Evolutionary conservation across 2,329 filamentous ascomycete genomes (phyloP).

Genomic region (Colletotrichum phormii): DNA sequence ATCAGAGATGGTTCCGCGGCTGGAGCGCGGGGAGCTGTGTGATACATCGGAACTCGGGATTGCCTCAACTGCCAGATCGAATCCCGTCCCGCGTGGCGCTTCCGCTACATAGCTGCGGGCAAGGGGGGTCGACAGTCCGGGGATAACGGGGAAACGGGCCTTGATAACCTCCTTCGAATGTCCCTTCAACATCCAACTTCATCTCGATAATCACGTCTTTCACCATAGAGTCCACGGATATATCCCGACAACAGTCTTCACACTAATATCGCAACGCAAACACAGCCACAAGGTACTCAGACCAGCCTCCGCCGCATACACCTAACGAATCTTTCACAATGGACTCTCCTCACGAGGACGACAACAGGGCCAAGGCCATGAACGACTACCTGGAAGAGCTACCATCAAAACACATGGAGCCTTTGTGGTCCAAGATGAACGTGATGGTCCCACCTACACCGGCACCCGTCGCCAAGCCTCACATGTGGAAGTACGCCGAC

Average conservation of each 20-base stretch:
- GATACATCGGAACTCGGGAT: constrained; percentile 31
- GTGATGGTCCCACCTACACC: constrained; percentile 58
- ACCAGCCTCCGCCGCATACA: neutral
- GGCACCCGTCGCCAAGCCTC: constrained; percentile 54
- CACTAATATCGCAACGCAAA: too few species aligned
- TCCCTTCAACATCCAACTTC: neutral
- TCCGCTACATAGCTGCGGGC: neutral
- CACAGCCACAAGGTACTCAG: neutral
- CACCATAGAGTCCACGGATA: too few species aligned
- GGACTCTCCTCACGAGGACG: constrained; percentile 22
- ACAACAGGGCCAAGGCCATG: constrained; percentile 42
- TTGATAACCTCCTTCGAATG: constrained; percentile 18
- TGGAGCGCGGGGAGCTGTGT: neutral
- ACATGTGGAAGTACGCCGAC: constrained; percentile 52
- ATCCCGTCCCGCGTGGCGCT: constrained; percentile 11
- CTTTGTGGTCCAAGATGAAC: constrained; percentile 62
- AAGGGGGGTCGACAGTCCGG: constrained; percentile 7
- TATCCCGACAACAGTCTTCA: too few species aligned
- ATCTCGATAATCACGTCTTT: neutral
- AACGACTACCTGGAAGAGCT: constrained; percentile 44
- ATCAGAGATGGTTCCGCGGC: neutral
- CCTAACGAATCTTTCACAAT: neutral
- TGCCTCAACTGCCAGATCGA: neutral
- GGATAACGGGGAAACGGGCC: constrained; percentile 6
- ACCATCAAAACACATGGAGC: constrained; percentile 48